phyloP scores from a whole-genome alignment of 805 yeast species.

The Metschnikowia rubicola region DNA sequence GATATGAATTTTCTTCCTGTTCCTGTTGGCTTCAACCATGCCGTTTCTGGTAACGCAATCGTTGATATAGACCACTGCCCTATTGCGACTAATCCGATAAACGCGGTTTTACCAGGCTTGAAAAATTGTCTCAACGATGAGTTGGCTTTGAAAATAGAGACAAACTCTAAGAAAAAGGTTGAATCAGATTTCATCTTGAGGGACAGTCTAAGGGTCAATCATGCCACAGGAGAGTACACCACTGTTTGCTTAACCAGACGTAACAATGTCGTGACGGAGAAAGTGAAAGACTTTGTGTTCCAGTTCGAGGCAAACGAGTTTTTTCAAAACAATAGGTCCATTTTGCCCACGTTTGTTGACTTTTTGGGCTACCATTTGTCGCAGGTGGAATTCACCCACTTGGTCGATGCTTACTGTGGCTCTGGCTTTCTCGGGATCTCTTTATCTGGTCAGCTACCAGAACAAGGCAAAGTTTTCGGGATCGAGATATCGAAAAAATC shows the following conservation, averaged over 20 bases:
- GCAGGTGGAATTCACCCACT: conserved; percentile 20
- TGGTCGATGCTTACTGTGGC: conserved; percentile 46
- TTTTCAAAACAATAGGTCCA: conserved; percentile 44
- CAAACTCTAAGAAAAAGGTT: conserved; percentile 1
- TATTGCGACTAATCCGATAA: conserved; percentile 33
- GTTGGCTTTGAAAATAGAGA: conserved; percentile 6
- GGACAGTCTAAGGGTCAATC: conserved; percentile 30
- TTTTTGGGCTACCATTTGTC: conserved; percentile 22
- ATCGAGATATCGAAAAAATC: conserved; percentile 36
- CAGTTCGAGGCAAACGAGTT: conserved; percentile 39
- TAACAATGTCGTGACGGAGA: conserved; percentile 31
- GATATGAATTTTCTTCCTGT: conserved; percentile 7
- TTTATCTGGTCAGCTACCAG: conserved; percentile 25
- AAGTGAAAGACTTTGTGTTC: conserved; percentile 32
- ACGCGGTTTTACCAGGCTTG: conserved; percentile 20
- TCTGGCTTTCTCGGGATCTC: conserved; percentile 44
- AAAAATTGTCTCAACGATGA: conserved; percentile 12
- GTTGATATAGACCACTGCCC: conserved; percentile 38
- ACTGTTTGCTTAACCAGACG: conserved; percentile 26
- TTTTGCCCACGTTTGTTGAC: conserved; percentile 34
- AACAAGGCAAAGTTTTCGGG: conserved; percentile 37
- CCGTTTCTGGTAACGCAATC: conserved; percentile 19
- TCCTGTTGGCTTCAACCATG: conserved; percentile 33
- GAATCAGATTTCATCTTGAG: conserved; percentile 27
- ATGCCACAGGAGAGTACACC: conserved; percentile 27